Base-by-base conservation (phyloP, 164 flowering plant genomes). In the Aristolochia fimbriata region DNA sequence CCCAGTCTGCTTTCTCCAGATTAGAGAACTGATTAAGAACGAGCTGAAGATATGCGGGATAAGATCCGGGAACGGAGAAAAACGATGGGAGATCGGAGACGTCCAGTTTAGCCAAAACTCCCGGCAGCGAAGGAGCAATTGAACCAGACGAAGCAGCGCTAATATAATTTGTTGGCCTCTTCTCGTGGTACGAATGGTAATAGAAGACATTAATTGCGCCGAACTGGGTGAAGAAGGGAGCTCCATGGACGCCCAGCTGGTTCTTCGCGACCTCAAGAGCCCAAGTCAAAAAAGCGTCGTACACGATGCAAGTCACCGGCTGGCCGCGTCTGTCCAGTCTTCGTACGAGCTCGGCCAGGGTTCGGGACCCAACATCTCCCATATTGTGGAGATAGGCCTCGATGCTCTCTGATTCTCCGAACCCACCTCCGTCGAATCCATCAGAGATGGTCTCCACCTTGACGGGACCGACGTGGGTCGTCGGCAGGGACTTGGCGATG, bases 251-350 rank as follows among this genome's bases (percentile, higher is more conserved):
- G 4, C 80, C 81, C 2, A 19, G 27, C 6, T 46, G 19, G n/a
- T n/a, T n/a, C 31, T 63, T 61, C 1, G 76, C 82, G 0, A 83
- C 51, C 6, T 76, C 77, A 3, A 80, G 54, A 5, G 61, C 78
- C 87, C 86, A 83, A 10, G 83, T 70, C 47, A 78, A 23, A 4
- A 48, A 0, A 2, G 80, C 61, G 30, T 86, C 92, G 47, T 81
- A 81, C 1, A 83, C 59, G 9, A 85, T 27, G 48, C 66, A 63
- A 4, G 30, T 70, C 1, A 64, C 23, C 1, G 74, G 78, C 43
- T 45, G 1, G 7, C 22, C 59, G 0, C 63, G 24, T 10, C n/a
- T n/a, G n/a, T n/a, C n/a, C n/a, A n/a, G n/a, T n/a, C n/a, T n/a
- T n/a, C n/a, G n/a, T n/a, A n/a, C n/a, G n/a, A n/a, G n/a, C n/a